Evolutionary conservation across 2,329 filamentous ascomycete species (phyloP).

Genomic region (Pseudopyrenochaeta lycopersici): DNA sequence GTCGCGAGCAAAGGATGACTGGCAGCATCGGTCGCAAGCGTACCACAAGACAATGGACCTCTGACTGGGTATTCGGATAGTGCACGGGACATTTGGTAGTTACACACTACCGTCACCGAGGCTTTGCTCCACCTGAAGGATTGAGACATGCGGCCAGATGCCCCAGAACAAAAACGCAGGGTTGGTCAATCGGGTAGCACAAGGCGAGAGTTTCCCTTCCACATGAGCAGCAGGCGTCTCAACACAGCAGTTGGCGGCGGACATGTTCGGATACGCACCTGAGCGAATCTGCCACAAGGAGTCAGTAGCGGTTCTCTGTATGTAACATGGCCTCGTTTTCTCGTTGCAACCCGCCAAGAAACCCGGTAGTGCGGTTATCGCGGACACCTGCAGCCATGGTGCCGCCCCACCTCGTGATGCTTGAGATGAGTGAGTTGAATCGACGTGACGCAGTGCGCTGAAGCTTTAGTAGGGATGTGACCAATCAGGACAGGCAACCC

Average conservation of each 20-base stretch:
- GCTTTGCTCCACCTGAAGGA: constrained; percentile 37
- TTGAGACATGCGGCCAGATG: constrained; percentile 48
- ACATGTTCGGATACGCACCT: constrained; percentile 45
- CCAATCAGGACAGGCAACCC: constrained; percentile 16
- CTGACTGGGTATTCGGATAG: constrained; percentile 40
- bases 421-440: constrained; percentile 24
- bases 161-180: constrained; percentile 27
- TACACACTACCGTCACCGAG: constrained; percentile 46
- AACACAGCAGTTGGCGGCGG: constrained; percentile 37
- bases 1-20: constrained; percentile 51
- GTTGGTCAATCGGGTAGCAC: constrained; percentile 41
- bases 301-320: constrained; percentile 36
- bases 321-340: constrained; percentile 50
- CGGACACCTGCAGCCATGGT: constrained; percentile 32
- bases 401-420: constrained; percentile 23
- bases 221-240: constrained; percentile 38
- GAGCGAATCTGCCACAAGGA: constrained; percentile 25
- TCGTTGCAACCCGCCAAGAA: constrained; percentile 38
- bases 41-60: constrained; percentile 38
- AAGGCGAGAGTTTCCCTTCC: constrained; percentile 38
- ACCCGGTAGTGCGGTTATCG: constrained; percentile 39
- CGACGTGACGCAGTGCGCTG: constrained; percentile 31
- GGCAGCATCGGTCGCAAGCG: constrained; percentile 44
- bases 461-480: constrained; percentile 12
- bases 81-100: constrained; percentile 37